phyloP scores from a whole-genome alignment of 805 yeast genomes.

The Metschnikowia dekortorum region DNA sequence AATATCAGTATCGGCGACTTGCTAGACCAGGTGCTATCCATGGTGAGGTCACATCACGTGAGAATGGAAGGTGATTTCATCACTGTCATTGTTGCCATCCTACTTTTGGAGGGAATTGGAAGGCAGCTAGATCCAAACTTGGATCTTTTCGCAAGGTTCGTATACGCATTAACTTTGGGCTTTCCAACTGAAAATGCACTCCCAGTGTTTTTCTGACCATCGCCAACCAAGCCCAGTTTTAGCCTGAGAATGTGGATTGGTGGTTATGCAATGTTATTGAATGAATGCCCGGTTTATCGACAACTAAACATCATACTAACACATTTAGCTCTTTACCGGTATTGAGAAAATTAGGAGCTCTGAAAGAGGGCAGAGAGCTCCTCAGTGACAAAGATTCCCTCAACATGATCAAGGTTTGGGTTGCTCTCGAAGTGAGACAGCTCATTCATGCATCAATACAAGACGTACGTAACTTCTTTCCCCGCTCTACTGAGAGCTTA shows the following conservation, averaged over 20 bases:
- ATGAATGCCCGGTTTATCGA: neutral
- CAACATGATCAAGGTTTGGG: conserved; percentile 87
- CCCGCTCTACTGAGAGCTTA: conserved; percentile 7
- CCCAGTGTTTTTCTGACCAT: conserved; percentile 5
- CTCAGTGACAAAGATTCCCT: conserved; percentile 55
- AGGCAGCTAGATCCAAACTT: conserved; percentile 88
- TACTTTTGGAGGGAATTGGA: conserved; percentile 91
- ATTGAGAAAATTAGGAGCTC: conserved; percentile 70
- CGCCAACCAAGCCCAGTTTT: neutral
- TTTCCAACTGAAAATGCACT: conserved; percentile 35
- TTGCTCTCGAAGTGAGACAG: conserved; percentile 83
- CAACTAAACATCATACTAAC: conserved; percentile 12
- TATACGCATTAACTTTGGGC: conserved; percentile 45
- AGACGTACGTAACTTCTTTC: conserved; percentile 47
- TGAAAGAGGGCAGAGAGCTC: conserved; percentile 59
- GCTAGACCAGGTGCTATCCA: conserved; percentile 75
- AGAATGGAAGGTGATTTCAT: conserved; percentile 97
- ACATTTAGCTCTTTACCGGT: conserved; percentile 72
- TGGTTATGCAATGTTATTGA: neutral
- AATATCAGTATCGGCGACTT: conserved; percentile 89
- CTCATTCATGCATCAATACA: conserved; percentile 78
- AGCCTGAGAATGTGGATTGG: neutral
- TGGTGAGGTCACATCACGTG: conserved; percentile 94
- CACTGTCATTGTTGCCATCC: conserved; percentile 89
- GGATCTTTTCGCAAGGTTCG: conserved; percentile 94